Percentiles rank a stretch among this genome's conserved stretches.
These are phyloP conservation scores for Ambrosiella cleistominuta DNA, from an alignment of 2,329 filamentous ascomycete species.

Conservation along the genomic window DNA sequence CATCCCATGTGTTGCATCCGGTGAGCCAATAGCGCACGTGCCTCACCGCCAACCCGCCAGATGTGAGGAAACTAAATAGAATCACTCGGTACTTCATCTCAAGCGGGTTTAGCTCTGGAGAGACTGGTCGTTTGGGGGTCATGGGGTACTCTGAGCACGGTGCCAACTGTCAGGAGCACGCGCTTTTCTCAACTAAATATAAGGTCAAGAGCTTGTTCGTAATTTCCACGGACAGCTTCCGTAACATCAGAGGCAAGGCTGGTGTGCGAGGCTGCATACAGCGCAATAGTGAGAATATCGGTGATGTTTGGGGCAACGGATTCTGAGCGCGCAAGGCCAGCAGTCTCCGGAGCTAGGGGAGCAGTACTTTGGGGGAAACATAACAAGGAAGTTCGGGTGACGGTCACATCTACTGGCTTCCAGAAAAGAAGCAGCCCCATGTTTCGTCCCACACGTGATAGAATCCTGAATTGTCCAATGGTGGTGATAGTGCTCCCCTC, in stretches of 20 bases:
- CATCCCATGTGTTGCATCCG: slow-evolving; percentile 10
- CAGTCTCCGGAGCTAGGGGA: not conserved
- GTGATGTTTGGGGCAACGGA: not conserved
- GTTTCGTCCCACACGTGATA: not conserved
- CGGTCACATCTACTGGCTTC: not conserved
- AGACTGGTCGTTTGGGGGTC: not conserved
- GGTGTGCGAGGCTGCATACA: not conserved
- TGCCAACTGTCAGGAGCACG: not conserved
- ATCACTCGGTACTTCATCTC: not conserved
- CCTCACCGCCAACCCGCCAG: slow-evolving; percentile 9
- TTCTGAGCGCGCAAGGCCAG: not conserved
- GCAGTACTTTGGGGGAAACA: not conserved
- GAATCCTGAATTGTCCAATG: not conserved
- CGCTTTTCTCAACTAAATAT: not conserved
- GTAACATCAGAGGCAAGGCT: not conserved
- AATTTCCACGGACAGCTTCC: not conserved
- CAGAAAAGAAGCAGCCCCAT: not conserved
- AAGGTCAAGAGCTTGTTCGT: not conserved
- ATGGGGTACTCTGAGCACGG: not conserved
- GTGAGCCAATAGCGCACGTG: slow-evolving; percentile 10
- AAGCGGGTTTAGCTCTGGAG: not conserved
- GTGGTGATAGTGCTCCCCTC: no score
- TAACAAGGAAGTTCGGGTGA: not conserved
- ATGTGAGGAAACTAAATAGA: not conserved
- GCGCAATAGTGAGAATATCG: not conserved